phyloP scores from a whole-genome alignment of 108 stramenopile species.

The Stephanodiscus triporus region DNA sequence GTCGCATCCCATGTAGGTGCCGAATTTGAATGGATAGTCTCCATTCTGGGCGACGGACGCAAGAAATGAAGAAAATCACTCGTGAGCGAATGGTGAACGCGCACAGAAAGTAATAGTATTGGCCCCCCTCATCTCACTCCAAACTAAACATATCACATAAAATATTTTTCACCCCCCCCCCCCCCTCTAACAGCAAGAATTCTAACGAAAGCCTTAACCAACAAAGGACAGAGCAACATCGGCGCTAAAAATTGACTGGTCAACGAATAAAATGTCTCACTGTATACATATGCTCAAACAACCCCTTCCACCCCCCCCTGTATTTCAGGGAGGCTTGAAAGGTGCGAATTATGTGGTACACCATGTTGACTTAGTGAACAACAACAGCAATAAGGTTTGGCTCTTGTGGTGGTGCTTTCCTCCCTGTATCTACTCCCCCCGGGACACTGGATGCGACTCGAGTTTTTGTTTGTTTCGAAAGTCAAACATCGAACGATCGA shows the following conservation, averaged over 20 bases:
- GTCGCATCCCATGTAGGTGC: slow-evolving; percentile 94
- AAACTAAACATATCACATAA: not conserved
- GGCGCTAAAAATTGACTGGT: not conserved
- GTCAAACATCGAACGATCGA: too few relatives aligned
- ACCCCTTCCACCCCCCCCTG: slow-evolving; percentile 78
- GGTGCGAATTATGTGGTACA: slow-evolving; percentile 51
- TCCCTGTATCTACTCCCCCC: too few relatives aligned
- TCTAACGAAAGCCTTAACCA: too few relatives aligned
- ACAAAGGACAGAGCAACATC: too few relatives aligned
- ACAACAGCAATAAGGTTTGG: not conserved
- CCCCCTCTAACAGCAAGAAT: too few relatives aligned
- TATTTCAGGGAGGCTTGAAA: slow-evolving; percentile 62
- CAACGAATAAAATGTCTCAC: not conserved
- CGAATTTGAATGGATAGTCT: slow-evolving; percentile 95
- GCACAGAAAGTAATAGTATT: slow-evolving; percentile 8
- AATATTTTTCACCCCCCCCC: too few relatives aligned
- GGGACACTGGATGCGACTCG: not conserved
- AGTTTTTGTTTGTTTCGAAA: slow-evolving; percentile 2
- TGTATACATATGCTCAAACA: slow-evolving; percentile 56
- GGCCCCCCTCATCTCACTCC: not conserved
- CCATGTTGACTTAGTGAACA: slow-evolving; percentile 36
- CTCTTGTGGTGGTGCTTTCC: too few relatives aligned
- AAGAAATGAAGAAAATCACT: too few relatives aligned
- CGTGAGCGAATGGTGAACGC: not conserved
- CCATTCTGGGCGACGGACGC: slow-evolving; percentile 65